phyloP scores from a whole-genome alignment of 2,329 filamentous ascomycete species.

The Curvularia eragrostidis region DNA sequence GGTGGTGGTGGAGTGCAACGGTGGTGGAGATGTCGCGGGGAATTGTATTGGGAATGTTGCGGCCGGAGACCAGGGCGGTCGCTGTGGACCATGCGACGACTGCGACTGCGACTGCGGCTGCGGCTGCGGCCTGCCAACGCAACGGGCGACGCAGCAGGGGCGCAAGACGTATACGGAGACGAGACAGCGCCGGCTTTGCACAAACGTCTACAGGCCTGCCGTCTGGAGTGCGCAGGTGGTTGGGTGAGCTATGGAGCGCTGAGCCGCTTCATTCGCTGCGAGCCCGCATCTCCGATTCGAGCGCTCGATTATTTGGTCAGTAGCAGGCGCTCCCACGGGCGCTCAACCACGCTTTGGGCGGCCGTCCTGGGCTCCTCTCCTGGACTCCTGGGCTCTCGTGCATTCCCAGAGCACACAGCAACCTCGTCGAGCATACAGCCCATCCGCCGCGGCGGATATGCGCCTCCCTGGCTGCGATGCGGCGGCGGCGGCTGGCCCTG shows the following conservation, averaged over 20 bases:
- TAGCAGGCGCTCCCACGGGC: not conserved
- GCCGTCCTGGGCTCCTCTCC: too few species aligned
- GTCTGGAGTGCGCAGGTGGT: constrained; percentile 5
- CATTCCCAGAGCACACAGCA: not conserved
- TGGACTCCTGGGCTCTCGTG: not conserved
- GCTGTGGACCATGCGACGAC: constrained; percentile 6
- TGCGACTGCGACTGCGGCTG: too few species aligned
- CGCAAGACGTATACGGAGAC: constrained; percentile 1
- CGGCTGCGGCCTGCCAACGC: constrained; percentile 9
- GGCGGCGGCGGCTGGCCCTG: constrained; percentile 3
- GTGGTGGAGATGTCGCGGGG: constrained; percentile 27
- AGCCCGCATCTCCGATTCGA: constrained; percentile 32
- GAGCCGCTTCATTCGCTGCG: constrained; percentile 32
- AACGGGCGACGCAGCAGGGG: not conserved
- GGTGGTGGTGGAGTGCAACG: constrained; percentile 18
- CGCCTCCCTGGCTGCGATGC: constrained; percentile 1
- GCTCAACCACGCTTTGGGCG: not conserved
- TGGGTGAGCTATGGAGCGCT: constrained; percentile 14
- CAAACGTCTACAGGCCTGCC: constrained; percentile 4
- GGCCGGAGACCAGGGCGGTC: constrained; percentile 12
- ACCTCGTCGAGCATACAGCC: not conserved
- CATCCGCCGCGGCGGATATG: not conserved
- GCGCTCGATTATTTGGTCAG: constrained; percentile 8
- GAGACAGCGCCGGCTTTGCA: constrained; percentile 6
- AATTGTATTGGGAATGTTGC: constrained; percentile 22